A percentile compares a stretch with the other conserved stretches of the same genome.
Conservation (phyloP, 1,284 basidiomycete species). For the Amylostereum areolatum region DNA sequence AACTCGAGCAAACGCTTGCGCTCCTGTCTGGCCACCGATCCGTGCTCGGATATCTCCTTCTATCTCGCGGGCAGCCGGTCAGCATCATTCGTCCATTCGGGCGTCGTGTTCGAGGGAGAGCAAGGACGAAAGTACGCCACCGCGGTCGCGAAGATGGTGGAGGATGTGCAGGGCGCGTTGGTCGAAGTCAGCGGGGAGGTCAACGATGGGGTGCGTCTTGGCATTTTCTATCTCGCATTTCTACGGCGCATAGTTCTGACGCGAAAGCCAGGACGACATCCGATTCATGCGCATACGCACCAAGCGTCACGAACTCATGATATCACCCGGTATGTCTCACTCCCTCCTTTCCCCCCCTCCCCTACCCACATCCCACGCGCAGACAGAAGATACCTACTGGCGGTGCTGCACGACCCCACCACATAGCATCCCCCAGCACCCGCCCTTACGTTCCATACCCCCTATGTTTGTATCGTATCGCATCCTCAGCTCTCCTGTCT, state of each 20-base stretch:
- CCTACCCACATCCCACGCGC: constrained; percentile 4
- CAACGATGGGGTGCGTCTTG: constrained; percentile 43
- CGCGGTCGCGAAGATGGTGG: constrained; percentile 74
- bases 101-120: constrained; percentile 84
- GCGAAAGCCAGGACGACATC: constrained; percentile 65
- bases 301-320: constrained; percentile 88
- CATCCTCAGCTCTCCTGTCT: no score
- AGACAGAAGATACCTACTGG: constrained; percentile 82
- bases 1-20: constrained; percentile 72
- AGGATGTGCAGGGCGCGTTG: constrained; percentile 66
- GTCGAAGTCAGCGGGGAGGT: constrained; percentile 61
- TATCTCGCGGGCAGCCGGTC: constrained; percentile 61
- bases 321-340: constrained; percentile 73
- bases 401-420: constrained; percentile 76
- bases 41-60: constrained; percentile 83
- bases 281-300: constrained; percentile 89
- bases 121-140: constrained; percentile 76
- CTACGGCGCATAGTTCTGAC: constrained; percentile 1
- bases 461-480: constrained; percentile 1
- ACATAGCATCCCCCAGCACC: constrained; percentile 14
- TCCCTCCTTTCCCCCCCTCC: constrained; percentile 1
- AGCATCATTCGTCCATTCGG: constrained; percentile 78
- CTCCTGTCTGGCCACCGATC: constrained; percentile 77
- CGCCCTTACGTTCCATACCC: not conserved
- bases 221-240: not conserved